Evolutionary conservation across 257 asterid species (phyloP).

Genomic region (Solanum arcanum): DNA sequence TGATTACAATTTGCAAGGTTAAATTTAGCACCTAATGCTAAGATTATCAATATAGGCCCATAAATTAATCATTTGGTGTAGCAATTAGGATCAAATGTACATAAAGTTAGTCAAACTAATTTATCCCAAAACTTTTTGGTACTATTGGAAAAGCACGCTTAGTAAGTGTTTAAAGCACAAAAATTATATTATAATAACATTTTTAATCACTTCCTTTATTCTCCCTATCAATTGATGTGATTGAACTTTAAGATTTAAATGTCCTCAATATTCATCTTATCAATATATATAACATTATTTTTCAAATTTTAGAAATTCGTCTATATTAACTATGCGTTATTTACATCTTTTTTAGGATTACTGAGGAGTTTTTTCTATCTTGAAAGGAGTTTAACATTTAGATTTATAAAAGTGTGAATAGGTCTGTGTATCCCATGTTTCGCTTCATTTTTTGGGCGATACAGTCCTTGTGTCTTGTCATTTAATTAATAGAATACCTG

Average conservation of each 20-base stretch:
- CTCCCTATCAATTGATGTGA: neutral
- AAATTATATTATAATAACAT: conserved; percentile 1
- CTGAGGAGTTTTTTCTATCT: too few species aligned
- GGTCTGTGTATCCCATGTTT: too few species aligned
- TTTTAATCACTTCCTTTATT: neutral
- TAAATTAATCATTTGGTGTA: conserved; percentile 21
- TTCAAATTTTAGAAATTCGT: too few species aligned
- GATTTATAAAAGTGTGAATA: too few species aligned
- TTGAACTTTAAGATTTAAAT: neutral
- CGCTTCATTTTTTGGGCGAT: too few species aligned
- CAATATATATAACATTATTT: too few species aligned
- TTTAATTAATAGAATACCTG: too few species aligned
- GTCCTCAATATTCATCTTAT: neutral
- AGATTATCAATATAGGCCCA: neutral
- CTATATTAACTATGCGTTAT: too few species aligned
- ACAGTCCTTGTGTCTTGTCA: too few species aligned
- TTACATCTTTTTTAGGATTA: too few species aligned
- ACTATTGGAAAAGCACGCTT: neutral
- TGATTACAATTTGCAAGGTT: neutral
- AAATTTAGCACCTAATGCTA: neutral
- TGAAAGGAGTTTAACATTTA: too few species aligned
- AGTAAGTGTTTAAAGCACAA: neutral
- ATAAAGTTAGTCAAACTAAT: conserved; percentile 19
- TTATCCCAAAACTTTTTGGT: conserved; percentile 3
- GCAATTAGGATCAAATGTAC: conserved; percentile 12